phyloP scores from a whole-genome alignment of 306 rosid species.

The Dicorynia guianensis region DNA sequence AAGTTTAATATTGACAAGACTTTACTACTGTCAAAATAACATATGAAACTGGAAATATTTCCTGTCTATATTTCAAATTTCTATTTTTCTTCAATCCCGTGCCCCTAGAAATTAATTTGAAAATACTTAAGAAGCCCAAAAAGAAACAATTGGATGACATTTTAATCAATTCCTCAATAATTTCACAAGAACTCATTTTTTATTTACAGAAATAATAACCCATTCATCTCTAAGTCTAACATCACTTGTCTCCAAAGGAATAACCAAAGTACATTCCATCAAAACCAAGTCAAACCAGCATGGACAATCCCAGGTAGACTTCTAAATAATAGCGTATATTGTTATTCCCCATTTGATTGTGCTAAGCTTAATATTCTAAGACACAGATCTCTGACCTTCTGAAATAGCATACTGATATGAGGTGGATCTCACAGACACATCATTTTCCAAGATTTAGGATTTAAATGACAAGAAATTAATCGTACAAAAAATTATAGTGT shows the following conservation, averaged over 20 bases:
- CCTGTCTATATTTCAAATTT: no score
- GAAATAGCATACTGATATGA: not conserved
- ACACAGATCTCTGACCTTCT: not conserved
- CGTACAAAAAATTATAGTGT: slow-evolving; percentile 34
- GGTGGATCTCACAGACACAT: not conserved
- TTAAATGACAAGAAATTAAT: slow-evolving; percentile 2
- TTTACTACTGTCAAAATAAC: no score
- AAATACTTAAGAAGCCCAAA: no score
- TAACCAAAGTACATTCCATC: not conserved
- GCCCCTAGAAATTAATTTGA: no score
- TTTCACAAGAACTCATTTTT: no score
- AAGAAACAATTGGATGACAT: no score
- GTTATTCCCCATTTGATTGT: not conserved
- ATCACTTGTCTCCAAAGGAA: not conserved
- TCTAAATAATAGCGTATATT: no score
- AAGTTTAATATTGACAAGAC: no score
- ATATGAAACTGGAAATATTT: no score
- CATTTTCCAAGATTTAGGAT: not conserved
- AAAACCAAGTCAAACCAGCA: not conserved
- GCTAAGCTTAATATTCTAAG: not conserved
- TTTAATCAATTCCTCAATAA: no score
- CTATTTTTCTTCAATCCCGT: no score
- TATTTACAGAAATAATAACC: not conserved
- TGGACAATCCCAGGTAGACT: not conserved
- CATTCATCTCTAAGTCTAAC: not conserved